Percentiles rank a stretch among this genome's conserved stretches.
phyloP scores from a whole-genome alignment of 495 filamentous ascomycete species.

The Echria macrotheca region DNA sequence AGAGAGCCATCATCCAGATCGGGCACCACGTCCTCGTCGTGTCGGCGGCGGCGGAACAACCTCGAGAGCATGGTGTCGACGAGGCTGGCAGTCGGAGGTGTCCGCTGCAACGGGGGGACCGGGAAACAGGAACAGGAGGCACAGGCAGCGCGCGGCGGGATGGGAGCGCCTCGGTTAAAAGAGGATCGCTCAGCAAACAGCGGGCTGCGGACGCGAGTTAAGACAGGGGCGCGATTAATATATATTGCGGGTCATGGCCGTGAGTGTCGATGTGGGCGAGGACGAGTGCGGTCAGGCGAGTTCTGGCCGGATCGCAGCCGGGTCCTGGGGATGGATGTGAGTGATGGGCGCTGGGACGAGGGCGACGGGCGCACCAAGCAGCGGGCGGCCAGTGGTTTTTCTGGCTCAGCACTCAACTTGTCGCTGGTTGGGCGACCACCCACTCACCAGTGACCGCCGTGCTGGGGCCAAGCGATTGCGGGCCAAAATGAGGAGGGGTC shows the following conservation, averaged over 20 bases:
- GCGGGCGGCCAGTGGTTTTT: conserved; percentile 1
- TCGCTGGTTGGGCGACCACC: no score
- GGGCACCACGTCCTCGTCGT: conserved; percentile 21
- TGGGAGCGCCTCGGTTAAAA: conserved; percentile 17
- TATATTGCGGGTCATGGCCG: conserved; percentile 23
- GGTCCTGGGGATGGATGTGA: conserved; percentile 10
- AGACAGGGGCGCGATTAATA: conserved; percentile 20
- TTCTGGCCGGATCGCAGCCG: conserved; percentile 25
- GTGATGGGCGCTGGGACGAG: neutral
- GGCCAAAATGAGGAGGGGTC: conserved; percentile 12
- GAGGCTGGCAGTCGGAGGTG: conserved; percentile 13
- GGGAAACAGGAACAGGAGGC: conserved; percentile 12
- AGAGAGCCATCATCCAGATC: conserved; percentile 25
- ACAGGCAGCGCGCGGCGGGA: conserved; percentile 8
- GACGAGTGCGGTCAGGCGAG: no score
- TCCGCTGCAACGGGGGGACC: conserved; percentile 20
- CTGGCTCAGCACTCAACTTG: neutral
- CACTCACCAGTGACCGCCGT: no score
- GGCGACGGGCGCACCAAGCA: neutral
- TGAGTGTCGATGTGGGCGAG: conserved; percentile 8
- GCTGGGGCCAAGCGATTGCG: neutral
- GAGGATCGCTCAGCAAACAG: conserved; percentile 6
- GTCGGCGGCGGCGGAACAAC: conserved; percentile 24
- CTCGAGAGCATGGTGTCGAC: conserved; percentile 11
- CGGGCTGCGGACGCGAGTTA: conserved; percentile 12